Conservation (phyloP, 768 basidiomycete species). For the Gymnopilus junonius region DNA sequence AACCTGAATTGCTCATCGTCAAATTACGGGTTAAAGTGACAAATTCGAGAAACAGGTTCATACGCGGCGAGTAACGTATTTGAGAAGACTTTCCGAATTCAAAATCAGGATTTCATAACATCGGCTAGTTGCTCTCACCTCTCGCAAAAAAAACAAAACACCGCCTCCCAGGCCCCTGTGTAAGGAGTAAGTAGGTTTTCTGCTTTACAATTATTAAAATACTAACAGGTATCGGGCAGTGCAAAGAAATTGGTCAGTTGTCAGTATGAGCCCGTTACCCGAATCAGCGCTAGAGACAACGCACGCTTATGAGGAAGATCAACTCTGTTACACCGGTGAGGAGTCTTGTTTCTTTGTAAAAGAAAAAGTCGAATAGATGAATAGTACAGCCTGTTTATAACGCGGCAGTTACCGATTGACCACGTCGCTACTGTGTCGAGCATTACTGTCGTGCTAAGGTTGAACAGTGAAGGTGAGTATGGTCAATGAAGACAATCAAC, state of each 20-base stretch:
- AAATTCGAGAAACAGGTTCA: neutral
- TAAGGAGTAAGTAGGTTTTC: neutral
- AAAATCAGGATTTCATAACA: neutral
- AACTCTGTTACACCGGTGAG: neutral
- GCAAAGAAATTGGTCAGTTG: slow-evolving; percentile 2
- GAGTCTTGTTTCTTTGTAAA: neutral
- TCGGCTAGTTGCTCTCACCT: neutral
- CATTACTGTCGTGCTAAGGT: neutral
- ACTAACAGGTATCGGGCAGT: slow-evolving; percentile 6
- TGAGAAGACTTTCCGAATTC: slow-evolving; percentile 7
- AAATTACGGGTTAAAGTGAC: neutral
- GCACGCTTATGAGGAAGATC: neutral
- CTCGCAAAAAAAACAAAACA: neutral
- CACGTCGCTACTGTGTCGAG: slow-evolving; percentile 6
- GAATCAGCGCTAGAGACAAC: neutral
- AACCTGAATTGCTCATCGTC: neutral
- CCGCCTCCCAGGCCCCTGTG: neutral
- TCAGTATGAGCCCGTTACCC: neutral
- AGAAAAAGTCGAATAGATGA: neutral
- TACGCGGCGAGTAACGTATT: slow-evolving; percentile 15
- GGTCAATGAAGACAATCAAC: too few species aligned
- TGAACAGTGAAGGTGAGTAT: neutral
- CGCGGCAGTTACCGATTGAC: neutral
- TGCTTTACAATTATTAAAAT: neutral
- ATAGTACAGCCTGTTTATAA: neutral